Base-by-base conservation (phyloP, 352 stramenopile species). In the Pythium periplocum region DNA sequence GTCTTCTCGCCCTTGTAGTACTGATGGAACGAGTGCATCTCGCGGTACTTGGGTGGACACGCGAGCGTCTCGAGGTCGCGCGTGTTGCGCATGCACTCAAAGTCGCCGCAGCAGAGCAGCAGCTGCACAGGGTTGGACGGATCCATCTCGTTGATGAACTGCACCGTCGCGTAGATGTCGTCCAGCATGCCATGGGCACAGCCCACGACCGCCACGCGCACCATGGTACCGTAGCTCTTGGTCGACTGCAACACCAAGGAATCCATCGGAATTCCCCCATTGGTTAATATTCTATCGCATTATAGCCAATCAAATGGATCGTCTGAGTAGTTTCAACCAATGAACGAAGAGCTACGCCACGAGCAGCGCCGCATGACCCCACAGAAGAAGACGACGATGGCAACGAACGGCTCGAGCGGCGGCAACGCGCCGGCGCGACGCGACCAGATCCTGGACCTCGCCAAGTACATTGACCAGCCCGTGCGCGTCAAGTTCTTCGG, bases 131-230 rank as follows among this genome's bases (percentile, higher is more conserved):
- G 77, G 9, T 81, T 78, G 8, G 62, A 55, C 11, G 72, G 61
- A 37, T 93, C 81, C 65, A 91, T 78, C 59, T 88, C 63, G 64
- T 99, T 93, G 58, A 98, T 85, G 50, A 88, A 82, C 50, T 83
- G 61, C 43, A 99, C 74, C 4, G 90, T 96, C 35, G 89, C 85
- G 71, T 99, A 99, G 65, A 99, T 99, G 39, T 88, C 83, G 64
- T 99, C 96, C 35, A 99, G 83, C 69, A 98, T 86, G 36, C 98
- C 98, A 72, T 99, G 98, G 57, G 90, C 95, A 69, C 98, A 99
- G 42, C 97, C 98, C 61, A 99, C 96, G 38, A 99, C 83, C 35
- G 95, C 95, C 7, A 98, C 78, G 41, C 79, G 80, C 53, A 94
- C 71, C 57, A 62, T 74, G 38, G 38, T 7, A 11, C 7, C 7